Base-by-base conservation (phyloP, 306 rosid species). In the Malus asiatica region DNA sequence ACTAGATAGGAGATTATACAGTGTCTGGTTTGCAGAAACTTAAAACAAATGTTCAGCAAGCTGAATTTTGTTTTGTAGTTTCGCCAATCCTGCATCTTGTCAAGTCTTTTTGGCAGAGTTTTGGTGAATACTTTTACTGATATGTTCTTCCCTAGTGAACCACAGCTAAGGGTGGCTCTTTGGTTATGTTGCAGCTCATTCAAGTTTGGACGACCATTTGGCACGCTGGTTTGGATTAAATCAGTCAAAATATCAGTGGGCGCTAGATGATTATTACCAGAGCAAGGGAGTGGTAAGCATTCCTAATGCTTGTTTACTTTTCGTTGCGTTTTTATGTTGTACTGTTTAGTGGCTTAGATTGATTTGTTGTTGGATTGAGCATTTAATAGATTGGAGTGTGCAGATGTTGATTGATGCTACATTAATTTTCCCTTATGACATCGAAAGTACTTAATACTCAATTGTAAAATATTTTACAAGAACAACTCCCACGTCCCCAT, bases 211-310 rank as follows among this genome's bases (percentile, higher is more conserved):
- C 76, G 99, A 90, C 76, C 98, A 92, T 83, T 84, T 96, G 86
- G 99, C 98, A 20, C 93, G 99, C 23, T 96, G 99, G 99, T 92
- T 96, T 82, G 99, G 99, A 71, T 81, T 96, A 80, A 89, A 96
- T 80, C 99, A 96, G 80, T 96, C 99, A 11, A 96, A 90, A 83
- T 96, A 96, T 78, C 99, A 96, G 76, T 96, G 99, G 99, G 99
- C 99, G 32, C 87, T 96, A 51, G 97, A 96, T 84, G 98, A 96
- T 77, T 96, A 90, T 80, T 90, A 88, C 38, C 98, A 96, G 87
- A 90, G 78, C 87, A 96, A 96, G 87, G 99, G 94, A 81, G 55
- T 76, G 93, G 99, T 96, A 83, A 92, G 93, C 70, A 55, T 40
- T 14, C 16, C 11, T 51, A 38, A 6, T 8, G 20, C 65, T 52